Conservation (phyloP, 306 rosid genomes). For the Luffa acutangula region DNA sequence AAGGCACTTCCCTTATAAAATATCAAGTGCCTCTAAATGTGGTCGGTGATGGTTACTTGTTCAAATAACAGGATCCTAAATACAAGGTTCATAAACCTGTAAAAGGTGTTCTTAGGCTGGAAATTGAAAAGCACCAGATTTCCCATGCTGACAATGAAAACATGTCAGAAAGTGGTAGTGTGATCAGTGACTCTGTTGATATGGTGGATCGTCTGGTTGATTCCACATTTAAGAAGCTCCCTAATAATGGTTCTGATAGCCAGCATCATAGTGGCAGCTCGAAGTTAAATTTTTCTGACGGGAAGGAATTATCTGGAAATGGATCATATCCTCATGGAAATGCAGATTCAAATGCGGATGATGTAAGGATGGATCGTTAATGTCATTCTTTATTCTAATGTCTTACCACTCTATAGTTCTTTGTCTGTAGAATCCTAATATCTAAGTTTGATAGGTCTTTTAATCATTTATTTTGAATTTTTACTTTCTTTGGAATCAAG, state of each 20-base stretch:
- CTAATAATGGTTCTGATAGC: constrained; percentile 64
- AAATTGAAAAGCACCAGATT: constrained; percentile 91
- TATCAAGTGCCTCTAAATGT: not conserved
- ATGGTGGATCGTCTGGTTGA: constrained; percentile 50
- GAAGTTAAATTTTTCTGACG: constrained; percentile 46
- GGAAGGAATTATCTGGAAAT: constrained; percentile 53
- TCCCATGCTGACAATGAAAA: constrained; percentile 67
- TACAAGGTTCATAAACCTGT: constrained; percentile 92
- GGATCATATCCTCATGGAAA: constrained; percentile 52
- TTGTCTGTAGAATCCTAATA: not conserved
- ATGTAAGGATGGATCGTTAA: constrained; percentile 41
- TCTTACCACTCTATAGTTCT: not conserved
- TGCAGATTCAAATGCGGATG: constrained; percentile 47
- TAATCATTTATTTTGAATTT: not conserved
- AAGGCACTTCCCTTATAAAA: not conserved
- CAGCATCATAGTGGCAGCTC: constrained; percentile 68
- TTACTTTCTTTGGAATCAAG: not conserved
- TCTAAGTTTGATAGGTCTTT: not conserved
- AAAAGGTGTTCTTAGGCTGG: constrained; percentile 82
- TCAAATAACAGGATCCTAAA: constrained; percentile 72
- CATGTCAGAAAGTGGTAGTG: constrained; percentile 82
- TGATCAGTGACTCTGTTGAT: constrained; percentile 72
- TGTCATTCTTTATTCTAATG: not conserved
- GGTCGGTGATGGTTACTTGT: constrained; percentile 1
- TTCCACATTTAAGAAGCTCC: constrained; percentile 51